Evolutionary conservation across 2,329 filamentous ascomycete species (phyloP).

Genomic region (Claviceps sp.): DNA sequence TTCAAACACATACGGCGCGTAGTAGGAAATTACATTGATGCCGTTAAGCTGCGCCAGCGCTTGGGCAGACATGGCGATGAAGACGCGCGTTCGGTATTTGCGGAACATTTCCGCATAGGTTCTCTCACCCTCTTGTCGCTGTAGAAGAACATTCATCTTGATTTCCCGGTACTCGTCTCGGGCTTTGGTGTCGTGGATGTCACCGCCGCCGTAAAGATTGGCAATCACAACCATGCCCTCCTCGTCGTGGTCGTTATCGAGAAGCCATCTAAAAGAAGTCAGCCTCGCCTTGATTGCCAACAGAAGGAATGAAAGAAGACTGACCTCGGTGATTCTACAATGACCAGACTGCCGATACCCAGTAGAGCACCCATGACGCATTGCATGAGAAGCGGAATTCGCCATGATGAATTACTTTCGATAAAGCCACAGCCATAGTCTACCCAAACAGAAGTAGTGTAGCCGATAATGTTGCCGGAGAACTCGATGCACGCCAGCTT

Average conservation of each 20-base stretch:
- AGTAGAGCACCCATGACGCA: conserved; percentile 86
- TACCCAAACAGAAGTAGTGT: conserved; percentile 94
- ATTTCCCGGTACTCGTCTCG: conserved; percentile 96
- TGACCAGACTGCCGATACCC: conserved; percentile 74
- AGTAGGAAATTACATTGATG: conserved; percentile 99
- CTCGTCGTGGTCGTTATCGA: conserved; percentile 96
- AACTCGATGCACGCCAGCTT: conserved; percentile 97
- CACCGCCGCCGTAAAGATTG: conserved; percentile 88
- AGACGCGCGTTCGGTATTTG: conserved; percentile 79
- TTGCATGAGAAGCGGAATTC: conserved; percentile 79
- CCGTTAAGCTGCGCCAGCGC: conserved; percentile 92
- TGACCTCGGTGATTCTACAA: conserved; percentile 90
- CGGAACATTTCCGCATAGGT: conserved; percentile 90
- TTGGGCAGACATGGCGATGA: conserved; percentile 98
- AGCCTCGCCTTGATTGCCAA: not conserved
- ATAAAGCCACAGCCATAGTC: conserved; percentile 96
- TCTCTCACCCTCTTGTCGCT: conserved; percentile 89
- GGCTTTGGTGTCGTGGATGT: conserved; percentile 85
- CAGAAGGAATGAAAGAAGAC: conserved; percentile 8
- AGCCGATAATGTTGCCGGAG: conserved; percentile 90
- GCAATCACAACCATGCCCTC: conserved; percentile 98
- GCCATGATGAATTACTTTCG: conserved; percentile 74
- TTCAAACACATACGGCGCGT: conserved; percentile 91
- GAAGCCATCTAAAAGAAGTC: conserved; percentile 57
- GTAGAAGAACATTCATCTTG: conserved; percentile 91